Conservation (phyloP, 2,329 filamentous ascomycete species). For the Paramyrothecium sp. region DNA sequence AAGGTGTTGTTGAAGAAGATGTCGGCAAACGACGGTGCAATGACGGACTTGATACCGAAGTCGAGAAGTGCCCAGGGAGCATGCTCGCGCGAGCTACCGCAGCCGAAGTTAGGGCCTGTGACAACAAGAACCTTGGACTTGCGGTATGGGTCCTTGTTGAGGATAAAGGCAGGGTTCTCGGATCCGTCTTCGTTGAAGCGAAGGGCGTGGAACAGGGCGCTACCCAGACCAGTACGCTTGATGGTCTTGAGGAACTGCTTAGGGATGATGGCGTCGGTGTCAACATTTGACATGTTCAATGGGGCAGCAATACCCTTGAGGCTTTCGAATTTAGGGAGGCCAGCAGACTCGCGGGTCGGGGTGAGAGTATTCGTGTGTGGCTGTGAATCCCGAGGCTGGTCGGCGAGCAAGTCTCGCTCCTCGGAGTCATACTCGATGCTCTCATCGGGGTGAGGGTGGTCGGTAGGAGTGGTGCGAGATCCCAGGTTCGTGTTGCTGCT, state of each 20-base stretch:
- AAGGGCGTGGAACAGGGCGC: constrained; percentile 82
- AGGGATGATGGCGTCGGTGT: constrained; percentile 99
- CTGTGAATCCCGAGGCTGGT: constrained; percentile 62
- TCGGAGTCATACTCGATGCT: constrained; percentile 48
- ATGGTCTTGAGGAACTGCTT: constrained; percentile 99
- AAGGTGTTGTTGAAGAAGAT: constrained; percentile 99
- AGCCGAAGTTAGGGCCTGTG: constrained; percentile 93
- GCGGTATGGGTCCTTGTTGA: constrained; percentile 88
- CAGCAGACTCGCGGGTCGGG: constrained; percentile 44
- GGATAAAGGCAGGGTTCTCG: constrained; percentile 78
- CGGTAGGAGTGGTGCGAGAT: constrained; percentile 41
- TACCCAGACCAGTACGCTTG: constrained; percentile 91
- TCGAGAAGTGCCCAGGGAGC: constrained; percentile 96
- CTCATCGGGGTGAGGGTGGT: constrained; percentile 52
- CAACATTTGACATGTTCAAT: constrained; percentile 84
- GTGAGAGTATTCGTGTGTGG: constrained; percentile 63
- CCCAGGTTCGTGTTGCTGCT: constrained; percentile 59
- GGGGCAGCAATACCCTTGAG: constrained; percentile 87
- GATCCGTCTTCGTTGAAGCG: constrained; percentile 72
- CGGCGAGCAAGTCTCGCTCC: constrained; percentile 51
- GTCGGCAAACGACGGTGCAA: constrained; percentile 71
- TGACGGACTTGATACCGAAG: constrained; percentile 92
- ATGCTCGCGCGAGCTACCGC: constrained; percentile 89
- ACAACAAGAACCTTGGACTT: constrained; percentile 85
- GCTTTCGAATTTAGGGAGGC: constrained; percentile 79